A percentile compares a stretch with the other conserved stretches of the same genome.
phyloP scores from a whole-genome alignment of 2,329 filamentous ascomycete species.

The Colletotrichum euphorbiae region DNA sequence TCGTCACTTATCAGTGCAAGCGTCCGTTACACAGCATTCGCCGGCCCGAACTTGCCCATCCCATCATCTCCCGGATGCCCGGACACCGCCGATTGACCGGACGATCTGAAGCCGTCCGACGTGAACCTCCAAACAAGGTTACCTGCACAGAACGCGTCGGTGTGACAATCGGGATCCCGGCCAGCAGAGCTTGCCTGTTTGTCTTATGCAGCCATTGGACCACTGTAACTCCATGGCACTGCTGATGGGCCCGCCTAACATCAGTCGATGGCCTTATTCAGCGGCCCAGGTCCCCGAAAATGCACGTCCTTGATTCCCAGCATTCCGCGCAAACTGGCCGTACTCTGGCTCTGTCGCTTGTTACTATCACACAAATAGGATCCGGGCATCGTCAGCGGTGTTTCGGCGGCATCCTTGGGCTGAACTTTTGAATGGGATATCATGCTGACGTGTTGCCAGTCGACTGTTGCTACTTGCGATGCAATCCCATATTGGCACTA shows the following conservation, averaged over 20 bases:
- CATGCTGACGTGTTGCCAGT: no score
- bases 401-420: no score
- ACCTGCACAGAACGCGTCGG: constrained; percentile 11
- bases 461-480: no score
- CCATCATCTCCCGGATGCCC: neutral
- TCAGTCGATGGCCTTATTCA: neutral
- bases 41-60: constrained; percentile 3
- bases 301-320: neutral
- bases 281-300: neutral
- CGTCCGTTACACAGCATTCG: neutral
- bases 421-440: no score
- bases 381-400: no score
- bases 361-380: no score
- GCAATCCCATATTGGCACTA: no score
- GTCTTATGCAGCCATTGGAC: neutral
- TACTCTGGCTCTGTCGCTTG: no score
- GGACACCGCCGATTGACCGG: constrained; percentile 3
- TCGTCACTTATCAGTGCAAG: neutral
- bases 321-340: no score
- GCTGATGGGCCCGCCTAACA: neutral
- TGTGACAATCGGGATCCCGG: neutral
- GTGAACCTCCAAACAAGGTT: constrained; percentile 10
- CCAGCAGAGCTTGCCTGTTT: neutral
- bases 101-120: constrained; percentile 2
- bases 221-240: neutral